These are phyloP conservation scores for Claviceps quebecensis DNA, from an alignment of 2,329 filamentous ascomycete species.

Conservation along the genomic window DNA sequence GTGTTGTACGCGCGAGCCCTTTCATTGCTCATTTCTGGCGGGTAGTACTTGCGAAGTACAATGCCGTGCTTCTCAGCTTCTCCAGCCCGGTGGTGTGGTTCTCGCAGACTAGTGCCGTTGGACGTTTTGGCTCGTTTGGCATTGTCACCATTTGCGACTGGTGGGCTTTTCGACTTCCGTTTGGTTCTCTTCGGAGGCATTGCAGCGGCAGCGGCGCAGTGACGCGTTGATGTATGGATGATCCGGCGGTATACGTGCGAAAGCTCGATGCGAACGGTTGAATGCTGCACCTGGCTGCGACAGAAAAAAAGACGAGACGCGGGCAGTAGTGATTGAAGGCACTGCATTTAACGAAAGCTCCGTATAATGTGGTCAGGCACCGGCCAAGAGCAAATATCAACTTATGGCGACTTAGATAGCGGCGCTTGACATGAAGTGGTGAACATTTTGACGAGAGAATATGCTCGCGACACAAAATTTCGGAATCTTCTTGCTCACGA, in stretches of 20 bases:
- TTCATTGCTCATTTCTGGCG: slow-evolving; percentile 70
- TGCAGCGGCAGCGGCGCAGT: slow-evolving; percentile 7
- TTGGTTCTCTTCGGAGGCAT: slow-evolving; percentile 17
- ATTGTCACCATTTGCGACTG: slow-evolving; percentile 12
- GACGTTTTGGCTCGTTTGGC: slow-evolving; percentile 20
- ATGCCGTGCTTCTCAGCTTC: slow-evolving; percentile 43
- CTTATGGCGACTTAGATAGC: neutral
- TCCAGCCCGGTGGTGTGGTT: slow-evolving; percentile 32
- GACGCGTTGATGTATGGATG: neutral
- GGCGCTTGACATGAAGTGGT: neutral
- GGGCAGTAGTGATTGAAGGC: neutral
- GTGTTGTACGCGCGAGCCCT: slow-evolving; percentile 61
- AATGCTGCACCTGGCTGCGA: neutral
- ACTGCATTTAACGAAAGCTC: neutral
- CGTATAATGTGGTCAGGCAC: neutral
- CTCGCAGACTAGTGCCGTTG: slow-evolving; percentile 25
- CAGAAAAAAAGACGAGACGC: neutral
- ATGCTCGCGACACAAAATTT: neutral
- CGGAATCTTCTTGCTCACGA: neutral
- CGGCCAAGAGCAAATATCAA: neutral
- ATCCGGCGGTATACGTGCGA: neutral
- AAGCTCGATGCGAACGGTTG: neutral
- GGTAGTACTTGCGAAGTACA: slow-evolving; percentile 64
- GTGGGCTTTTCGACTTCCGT: slow-evolving; percentile 13
- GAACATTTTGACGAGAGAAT: neutral